Percentiles rank a stretch among this genome's conserved stretches.
phyloP scores from a whole-genome alignment of 768 basidiomycete genomes.

The Amanita exitialis region DNA sequence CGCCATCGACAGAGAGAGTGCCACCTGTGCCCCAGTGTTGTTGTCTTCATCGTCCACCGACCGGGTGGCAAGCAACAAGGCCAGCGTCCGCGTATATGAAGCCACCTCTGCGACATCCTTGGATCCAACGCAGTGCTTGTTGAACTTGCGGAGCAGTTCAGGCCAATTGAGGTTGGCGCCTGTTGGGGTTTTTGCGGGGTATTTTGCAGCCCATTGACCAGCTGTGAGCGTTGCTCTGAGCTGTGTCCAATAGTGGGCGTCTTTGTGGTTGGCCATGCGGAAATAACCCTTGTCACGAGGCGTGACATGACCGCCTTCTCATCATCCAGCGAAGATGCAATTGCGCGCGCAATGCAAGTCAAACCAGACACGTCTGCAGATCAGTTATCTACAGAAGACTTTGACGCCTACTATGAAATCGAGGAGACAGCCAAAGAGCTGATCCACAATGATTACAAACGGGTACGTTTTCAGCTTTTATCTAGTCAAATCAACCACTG shows the following conservation, averaged over 20 bases:
- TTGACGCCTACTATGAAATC: slow-evolving; percentile 71
- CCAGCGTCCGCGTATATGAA: slow-evolving; percentile 54
- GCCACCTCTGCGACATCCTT: slow-evolving; percentile 56
- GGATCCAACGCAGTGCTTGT: slow-evolving; percentile 67
- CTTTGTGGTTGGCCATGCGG: slow-evolving; percentile 45
- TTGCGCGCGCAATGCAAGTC: slow-evolving; percentile 43
- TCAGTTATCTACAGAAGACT: slow-evolving; percentile 23
- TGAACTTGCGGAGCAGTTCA: slow-evolving; percentile 76
- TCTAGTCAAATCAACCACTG: background rate
- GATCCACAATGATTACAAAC: slow-evolving; percentile 50
- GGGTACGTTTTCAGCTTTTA: slow-evolving; percentile 34
- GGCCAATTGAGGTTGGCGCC: slow-evolving; percentile 56
- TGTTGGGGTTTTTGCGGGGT: slow-evolving; percentile 52
- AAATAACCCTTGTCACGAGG: too few relatives aligned
- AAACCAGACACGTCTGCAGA: slow-evolving; percentile 26
- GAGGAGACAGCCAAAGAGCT: slow-evolving; percentile 55
- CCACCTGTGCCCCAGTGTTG: slow-evolving; percentile 9
- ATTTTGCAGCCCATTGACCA: slow-evolving; percentile 58
- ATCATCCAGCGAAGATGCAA: slow-evolving; percentile 53
- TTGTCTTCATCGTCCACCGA: slow-evolving; percentile 49
- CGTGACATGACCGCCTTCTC: slow-evolving; percentile 37
- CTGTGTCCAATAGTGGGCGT: slow-evolving; percentile 71
- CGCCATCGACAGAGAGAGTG: slow-evolving; percentile 31
- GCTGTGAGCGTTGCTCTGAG: slow-evolving; percentile 60
- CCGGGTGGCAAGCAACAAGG: slow-evolving; percentile 41